phyloP scores from a whole-genome alignment of 345 rosid genomes.

The Rhizophora mangle region DNA sequence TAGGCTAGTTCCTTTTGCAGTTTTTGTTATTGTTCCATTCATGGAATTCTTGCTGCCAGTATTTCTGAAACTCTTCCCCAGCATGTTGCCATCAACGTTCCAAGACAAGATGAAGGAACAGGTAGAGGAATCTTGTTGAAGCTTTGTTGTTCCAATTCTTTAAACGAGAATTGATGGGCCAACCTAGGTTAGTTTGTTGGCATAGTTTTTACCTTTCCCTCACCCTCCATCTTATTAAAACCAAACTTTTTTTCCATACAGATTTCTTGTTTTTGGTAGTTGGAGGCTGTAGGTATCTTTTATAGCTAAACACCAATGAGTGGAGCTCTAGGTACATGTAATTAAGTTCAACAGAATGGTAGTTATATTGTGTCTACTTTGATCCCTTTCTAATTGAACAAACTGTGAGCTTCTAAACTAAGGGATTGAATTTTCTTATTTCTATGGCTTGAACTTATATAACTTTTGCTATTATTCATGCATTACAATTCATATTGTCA shows the following conservation, averaged over 20 bases:
- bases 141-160: background rate
- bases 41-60: constrained; percentile 98
- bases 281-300: no score
- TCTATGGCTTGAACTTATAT: no score
- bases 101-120: constrained; percentile 99
- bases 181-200: background rate
- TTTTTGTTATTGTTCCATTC: constrained; percentile 89
- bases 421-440: no score
- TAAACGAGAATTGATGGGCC: background rate
- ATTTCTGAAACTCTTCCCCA: constrained; percentile 80
- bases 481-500: no score
- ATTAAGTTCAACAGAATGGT: no score
- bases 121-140: constrained; percentile 39
- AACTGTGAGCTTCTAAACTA: no score
- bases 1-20: constrained; percentile 89
- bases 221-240: background rate
- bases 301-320: no score
- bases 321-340: no score
- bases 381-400: no score
- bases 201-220: background rate
- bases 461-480: no score
- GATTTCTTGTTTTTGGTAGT: no score
- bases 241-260: background rate
- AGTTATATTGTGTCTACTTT: no score
- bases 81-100: constrained; percentile 96